These are phyloP conservation scores for Cinnamomum chago DNA, from an alignment of 164 flowering plant species.

Conservation along the genomic window DNA sequence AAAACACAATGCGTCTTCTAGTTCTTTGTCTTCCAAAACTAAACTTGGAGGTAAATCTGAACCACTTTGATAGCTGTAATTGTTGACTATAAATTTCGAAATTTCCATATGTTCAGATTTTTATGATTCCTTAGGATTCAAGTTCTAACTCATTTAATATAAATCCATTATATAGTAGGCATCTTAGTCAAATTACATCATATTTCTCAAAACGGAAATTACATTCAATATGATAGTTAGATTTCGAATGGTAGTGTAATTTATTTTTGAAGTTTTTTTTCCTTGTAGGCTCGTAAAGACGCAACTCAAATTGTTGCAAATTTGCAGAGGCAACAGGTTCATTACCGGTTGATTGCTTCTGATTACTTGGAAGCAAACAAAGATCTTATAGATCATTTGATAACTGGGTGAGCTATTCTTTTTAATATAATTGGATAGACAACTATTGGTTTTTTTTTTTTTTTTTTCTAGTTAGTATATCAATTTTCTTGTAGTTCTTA, in stretches of 20 bases:
- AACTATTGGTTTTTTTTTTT: neutral
- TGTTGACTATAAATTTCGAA: too few species aligned
- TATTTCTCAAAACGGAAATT: neutral
- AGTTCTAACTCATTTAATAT: too few species aligned
- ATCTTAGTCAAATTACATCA: too few species aligned
- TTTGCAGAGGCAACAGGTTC: constrained; percentile 93
- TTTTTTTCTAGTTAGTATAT: neutral
- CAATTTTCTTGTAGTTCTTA: neutral
- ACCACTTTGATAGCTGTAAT: neutral
- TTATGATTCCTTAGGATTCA: too few species aligned
- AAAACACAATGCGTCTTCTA: constrained; percentile 66
- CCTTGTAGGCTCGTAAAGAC: constrained; percentile 79
- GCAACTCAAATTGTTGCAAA: constrained; percentile 99
- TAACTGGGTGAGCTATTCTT: constrained; percentile 57
- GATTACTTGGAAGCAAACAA: constrained; percentile 89
- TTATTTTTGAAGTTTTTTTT: neutral
- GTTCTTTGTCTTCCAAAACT: constrained; percentile 75
- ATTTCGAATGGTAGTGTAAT: neutral
- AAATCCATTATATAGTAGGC: too few species aligned
- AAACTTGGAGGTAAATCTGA: constrained; percentile 69
- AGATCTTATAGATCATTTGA: constrained; percentile 78
- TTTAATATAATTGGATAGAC: neutral
- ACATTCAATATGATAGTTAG: neutral
- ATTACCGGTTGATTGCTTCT: constrained; percentile 88
- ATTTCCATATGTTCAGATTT: too few species aligned